Conservation (phyloP, 1,139 yeast genomes). For the Suhomyces panamericanus region DNA sequence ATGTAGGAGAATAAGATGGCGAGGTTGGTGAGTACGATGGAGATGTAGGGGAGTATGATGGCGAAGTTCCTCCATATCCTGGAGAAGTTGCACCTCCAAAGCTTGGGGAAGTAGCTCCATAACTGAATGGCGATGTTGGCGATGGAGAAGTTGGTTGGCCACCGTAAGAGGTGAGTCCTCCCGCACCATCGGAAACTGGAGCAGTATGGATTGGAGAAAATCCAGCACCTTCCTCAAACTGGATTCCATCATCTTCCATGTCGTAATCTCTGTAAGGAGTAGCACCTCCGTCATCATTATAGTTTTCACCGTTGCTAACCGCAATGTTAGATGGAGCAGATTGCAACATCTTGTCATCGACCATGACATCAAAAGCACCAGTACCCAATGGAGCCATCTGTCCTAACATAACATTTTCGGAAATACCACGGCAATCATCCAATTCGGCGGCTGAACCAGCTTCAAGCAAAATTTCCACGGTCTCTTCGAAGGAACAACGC, state of each 20-base stretch:
- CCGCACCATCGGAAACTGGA: constrained; percentile 76
- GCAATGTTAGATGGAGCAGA: constrained; percentile 58
- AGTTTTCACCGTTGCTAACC: constrained; percentile 30
- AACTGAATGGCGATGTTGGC: constrained; percentile 59
- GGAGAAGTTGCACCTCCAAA: constrained; percentile 73
- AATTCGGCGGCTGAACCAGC: constrained; percentile 98
- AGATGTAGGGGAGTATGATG: constrained; percentile 46
- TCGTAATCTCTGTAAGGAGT: constrained; percentile 89
- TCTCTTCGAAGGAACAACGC: constrained; percentile 99
- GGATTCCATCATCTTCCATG: constrained; percentile 73
- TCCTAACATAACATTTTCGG: constrained; percentile 96
- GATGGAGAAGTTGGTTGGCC: constrained; percentile 63
- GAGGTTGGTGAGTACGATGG: constrained; percentile 56
- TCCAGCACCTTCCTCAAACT: constrained; percentile 79
- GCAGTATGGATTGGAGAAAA: constrained; percentile 95
- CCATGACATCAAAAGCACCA: constrained; percentile 94
- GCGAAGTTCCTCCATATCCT: constrained; percentile 52
- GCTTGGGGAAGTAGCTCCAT: constrained; percentile 42
- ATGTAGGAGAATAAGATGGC: constrained; percentile 63
- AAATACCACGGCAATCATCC: constrained; percentile 98
- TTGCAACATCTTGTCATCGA: constrained; percentile 86
- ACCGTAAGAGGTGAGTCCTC: constrained; percentile 89
- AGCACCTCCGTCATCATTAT: constrained; percentile 75
- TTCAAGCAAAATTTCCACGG: constrained; percentile 94
- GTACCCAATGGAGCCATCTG: constrained; percentile 99